Conservation (phyloP, 495 filamentous ascomycete species). For the Evernia prunastri region DNA sequence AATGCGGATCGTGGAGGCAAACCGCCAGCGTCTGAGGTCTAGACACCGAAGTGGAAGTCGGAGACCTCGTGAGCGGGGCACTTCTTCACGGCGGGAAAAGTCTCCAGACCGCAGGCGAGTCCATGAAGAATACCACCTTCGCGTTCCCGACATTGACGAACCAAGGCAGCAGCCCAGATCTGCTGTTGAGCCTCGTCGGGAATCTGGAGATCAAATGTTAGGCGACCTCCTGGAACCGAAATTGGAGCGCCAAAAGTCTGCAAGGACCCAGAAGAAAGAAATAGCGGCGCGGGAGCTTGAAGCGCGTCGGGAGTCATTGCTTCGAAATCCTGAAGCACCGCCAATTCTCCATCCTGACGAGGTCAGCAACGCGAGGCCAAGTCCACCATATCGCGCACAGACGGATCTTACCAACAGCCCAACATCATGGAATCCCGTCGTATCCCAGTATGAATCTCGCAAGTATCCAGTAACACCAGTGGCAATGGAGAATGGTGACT, state of each 20-base stretch:
- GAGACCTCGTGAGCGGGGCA: conserved; percentile 43
- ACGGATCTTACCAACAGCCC: conserved; percentile 35
- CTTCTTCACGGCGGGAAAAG: conserved; percentile 39
- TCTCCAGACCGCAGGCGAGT: conserved; percentile 42
- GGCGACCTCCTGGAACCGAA: conserved; percentile 8
- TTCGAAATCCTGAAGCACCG: conserved; percentile 68
- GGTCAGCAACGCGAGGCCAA: conserved; percentile 32
- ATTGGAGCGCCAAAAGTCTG: conserved; percentile 28
- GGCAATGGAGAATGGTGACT: conserved; percentile 18
- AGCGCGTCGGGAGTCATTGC: conserved; percentile 75
- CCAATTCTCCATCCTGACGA: conserved; percentile 75
- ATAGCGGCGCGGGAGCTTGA: conserved; percentile 80
- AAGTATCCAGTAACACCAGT: conserved; percentile 16
- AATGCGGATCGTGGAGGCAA: conserved; percentile 52
- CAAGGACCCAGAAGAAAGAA: conserved; percentile 59
- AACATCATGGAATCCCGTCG: conserved; percentile 24
- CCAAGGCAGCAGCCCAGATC: conserved; percentile 16
- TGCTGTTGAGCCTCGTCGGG: conserved; percentile 21
- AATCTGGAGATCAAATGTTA: conserved; percentile 24
- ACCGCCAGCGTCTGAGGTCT: conserved; percentile 54
- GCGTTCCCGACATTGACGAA: conserved; percentile 39
- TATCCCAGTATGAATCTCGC: conserved; percentile 18
- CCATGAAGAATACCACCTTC: conserved; percentile 32
- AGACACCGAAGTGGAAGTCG: conserved; percentile 57
- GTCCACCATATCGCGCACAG: conserved; percentile 27